Evolutionary conservation across 176 grass and related monocot species (phyloP).

Genomic region (Musa acuminata): DNA sequence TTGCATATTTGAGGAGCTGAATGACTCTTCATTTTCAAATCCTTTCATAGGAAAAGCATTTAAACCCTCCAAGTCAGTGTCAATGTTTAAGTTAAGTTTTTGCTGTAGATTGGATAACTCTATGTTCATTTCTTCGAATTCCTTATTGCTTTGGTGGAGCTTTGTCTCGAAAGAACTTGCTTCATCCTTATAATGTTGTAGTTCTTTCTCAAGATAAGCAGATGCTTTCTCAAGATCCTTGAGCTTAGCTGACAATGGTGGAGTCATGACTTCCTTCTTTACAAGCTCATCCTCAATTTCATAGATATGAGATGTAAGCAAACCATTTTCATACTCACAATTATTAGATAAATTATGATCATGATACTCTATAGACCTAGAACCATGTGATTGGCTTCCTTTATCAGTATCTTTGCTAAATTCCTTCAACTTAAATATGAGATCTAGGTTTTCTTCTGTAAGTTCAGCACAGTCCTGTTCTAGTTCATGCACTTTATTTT

Average conservation of each 20-base stretch:
- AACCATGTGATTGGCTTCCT: slow-evolving; percentile 26
- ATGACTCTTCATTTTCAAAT: background rate
- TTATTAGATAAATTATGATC: slow-evolving; percentile 6
- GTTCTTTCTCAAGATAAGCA: slow-evolving; percentile 4
- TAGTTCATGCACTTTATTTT: slow-evolving; percentile 70
- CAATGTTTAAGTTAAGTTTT: background rate
- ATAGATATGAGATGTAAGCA: slow-evolving; percentile 17
- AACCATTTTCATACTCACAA: slow-evolving; percentile 26
- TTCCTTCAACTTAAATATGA: slow-evolving; percentile 80
- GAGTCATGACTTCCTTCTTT: background rate
- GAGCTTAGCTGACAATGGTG: background rate
- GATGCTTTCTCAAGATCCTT: slow-evolving; percentile 4
- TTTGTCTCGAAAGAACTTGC: background rate
- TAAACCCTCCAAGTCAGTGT: background rate
- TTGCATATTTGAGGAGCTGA: slow-evolving; percentile 1
- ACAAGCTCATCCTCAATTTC: slow-evolving; percentile 8
- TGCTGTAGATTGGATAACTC: background rate
- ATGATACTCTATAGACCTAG: background rate
- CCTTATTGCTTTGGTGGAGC: background rate
- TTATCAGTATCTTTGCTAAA: slow-evolving; percentile 34
- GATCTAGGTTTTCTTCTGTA: slow-evolving; percentile 76
- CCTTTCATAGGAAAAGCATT: background rate
- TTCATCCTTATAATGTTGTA: slow-evolving; percentile 15
- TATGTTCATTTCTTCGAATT: background rate
- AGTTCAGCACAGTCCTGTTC: slow-evolving; percentile 83